A percentile compares a stretch with the other conserved stretches of the same genome.
Evolutionary conservation across 805 yeast species (phyloP).

Genomic region (Kluyveromyces starmeri): DNA sequence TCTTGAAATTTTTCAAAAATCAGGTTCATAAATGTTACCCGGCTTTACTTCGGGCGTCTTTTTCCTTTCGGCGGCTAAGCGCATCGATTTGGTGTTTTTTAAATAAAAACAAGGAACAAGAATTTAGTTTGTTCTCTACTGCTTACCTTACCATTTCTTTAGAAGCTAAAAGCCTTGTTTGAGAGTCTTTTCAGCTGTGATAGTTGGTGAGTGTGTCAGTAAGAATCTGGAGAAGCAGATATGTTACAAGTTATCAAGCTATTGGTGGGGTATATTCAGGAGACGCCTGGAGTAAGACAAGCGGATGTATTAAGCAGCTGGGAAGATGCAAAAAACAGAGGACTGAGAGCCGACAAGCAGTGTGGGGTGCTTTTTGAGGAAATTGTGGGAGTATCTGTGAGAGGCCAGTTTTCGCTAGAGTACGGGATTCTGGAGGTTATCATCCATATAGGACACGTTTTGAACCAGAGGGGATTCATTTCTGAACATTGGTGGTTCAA

Average conservation of each 20-base stretch:
- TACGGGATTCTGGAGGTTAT: conserved; percentile 3
- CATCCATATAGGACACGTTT: conserved; percentile 2
- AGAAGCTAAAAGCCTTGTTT: too few relatives aligned
- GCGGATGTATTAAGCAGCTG: conserved; percentile 1
- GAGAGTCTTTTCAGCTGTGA: too few relatives aligned
- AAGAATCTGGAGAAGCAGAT: too few relatives aligned
- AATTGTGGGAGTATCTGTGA: not conserved
- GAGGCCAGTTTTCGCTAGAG: conserved; percentile 1
- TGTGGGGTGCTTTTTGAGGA: conserved; percentile 3
- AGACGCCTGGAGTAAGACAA: conserved; percentile 1
- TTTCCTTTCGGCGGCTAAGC: too few relatives aligned
- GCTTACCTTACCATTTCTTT: too few relatives aligned
- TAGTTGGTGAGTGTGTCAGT: too few relatives aligned
- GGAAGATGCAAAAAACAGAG: conserved; percentile 1
- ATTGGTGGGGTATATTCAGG: conserved; percentile 3
- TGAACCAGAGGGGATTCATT: conserved; percentile 2
- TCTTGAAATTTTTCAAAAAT: too few relatives aligned
- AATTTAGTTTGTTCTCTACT: too few relatives aligned
- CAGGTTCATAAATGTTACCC: too few relatives aligned
- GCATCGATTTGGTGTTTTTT: too few relatives aligned
- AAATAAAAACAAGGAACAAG: too few relatives aligned
- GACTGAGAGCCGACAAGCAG: not conserved
- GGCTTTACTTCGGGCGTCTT: too few relatives aligned
- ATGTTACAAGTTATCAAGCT: conserved; percentile 3
- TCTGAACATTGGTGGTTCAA: conserved; percentile 5